Evolutionary conservation across 108 stramenopile species (phyloP), one percentile per base, ranked within the genome.

Genomic region (Conticribra guillardii): DNA sequence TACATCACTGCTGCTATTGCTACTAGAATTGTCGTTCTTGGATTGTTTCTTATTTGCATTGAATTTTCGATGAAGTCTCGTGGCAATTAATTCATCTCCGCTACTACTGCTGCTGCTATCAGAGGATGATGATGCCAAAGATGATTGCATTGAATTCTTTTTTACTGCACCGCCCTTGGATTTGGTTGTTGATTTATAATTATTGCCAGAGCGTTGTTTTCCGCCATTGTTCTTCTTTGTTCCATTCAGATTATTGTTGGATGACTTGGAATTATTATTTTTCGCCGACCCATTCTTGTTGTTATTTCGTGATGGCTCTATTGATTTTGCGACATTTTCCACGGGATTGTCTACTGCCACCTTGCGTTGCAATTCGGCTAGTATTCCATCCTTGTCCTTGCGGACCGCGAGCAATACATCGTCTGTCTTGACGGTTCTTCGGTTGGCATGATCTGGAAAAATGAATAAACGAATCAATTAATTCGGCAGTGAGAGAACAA

Each of bases 371-470:
- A 72, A 44, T 17, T 72, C 71, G 5, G 71, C 53, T 21, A 62
- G 52, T 14, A 72, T 54, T 3, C 61, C 60, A 27, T 55, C 7
- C 32, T 21, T 17, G 58, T 81, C 66, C 37, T 84, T 81, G 3
- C 85, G 70, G 3, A 57, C 76, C 0, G 63, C 56, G 31, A 86
- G 51, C 16, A 76, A 52, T 11, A 86, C 85, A 67, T 86, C 85
- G 32, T 81, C 82, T 0, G 28, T 57, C 19, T 48, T 64, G 5
- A 85, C 74, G 17, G 81, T 80, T 27, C 18, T 29, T 0, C 84
- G 57, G 22, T 58, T 52, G 41, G 84, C 85, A 71, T 90, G 89
- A n/a, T n/a, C 26, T 64, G 56, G 18, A 74, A 76, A 59, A 90
- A 89, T 24, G 80, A 58, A n/a, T n/a, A n/a, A n/a, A n/a, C n/a